Evolutionary conservation across 192 early-diverging fungal genomes (phyloP).

Genomic region (Lunasporangiospora selenospora): DNA sequence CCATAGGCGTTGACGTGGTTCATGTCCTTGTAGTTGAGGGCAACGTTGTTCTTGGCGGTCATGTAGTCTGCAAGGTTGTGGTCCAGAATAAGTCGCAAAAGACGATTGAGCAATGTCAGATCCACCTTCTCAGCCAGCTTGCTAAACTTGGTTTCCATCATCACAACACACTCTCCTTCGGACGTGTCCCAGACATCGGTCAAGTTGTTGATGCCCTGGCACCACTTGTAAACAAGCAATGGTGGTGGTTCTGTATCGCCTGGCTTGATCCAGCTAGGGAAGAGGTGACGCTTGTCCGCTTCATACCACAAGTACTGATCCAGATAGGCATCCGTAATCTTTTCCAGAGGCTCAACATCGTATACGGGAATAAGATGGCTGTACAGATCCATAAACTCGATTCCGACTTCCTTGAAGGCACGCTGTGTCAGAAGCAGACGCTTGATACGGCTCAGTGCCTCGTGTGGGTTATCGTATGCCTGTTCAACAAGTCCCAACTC

Average conservation of each 20-base stretch:
- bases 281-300: conserved; percentile 95
- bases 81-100: conserved; percentile 95
- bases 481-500: conserved; percentile 98
- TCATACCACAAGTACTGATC: conserved; percentile 99
- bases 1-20: conserved; percentile 98
- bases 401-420: conserved; percentile 99
- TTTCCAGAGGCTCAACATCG: conserved; percentile 99
- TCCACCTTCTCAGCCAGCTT: conserved; percentile 98
- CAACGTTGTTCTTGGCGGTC: conserved; percentile 99
- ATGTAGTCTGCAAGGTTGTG: conserved; percentile 99
- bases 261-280: conserved; percentile 99
- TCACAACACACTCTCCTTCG: conserved; percentile 92
- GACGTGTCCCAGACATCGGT: conserved; percentile 93
- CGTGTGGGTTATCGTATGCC: conserved; percentile 97
- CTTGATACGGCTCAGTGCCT: conserved; percentile 88
- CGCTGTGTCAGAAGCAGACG: conserved; percentile 95
- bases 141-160: conserved; percentile 94
- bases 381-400: conserved; percentile 99
- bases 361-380: conserved; percentile 97
- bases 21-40: conserved; percentile 99
- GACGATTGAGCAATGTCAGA: conserved; percentile 91
- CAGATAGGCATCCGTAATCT: conserved; percentile 98
- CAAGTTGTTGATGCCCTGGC: conserved; percentile 98
- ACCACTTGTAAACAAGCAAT: conserved; percentile 93
- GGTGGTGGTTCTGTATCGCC: conserved; percentile 97